Evolutionary conservation across 768 basidiomycete genomes (phyloP).

Genomic region (Termitomyces sp.): DNA sequence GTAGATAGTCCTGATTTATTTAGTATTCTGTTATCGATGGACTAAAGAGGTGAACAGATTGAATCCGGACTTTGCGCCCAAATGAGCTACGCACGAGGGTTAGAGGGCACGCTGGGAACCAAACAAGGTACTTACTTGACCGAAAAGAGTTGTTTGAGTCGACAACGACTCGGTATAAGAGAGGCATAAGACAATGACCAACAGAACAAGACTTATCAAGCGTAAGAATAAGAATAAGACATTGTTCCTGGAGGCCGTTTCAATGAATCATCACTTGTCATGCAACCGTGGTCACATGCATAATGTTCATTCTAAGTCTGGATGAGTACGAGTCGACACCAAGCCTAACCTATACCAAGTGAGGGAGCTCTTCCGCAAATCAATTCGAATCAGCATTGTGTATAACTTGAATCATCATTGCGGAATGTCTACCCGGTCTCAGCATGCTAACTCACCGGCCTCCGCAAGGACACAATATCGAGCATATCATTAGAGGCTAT

Average conservation of each 20-base stretch:
- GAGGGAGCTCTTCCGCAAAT: neutral
- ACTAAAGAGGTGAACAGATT: neutral
- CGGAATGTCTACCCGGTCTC: neutral
- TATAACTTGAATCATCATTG: neutral
- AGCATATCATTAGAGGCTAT: neutral
- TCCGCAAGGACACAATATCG: neutral
- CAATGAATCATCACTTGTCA: neutral
- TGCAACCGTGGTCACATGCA: too few species aligned
- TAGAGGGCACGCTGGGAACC: neutral
- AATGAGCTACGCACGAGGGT: neutral
- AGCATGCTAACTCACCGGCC: neutral
- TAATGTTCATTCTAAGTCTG: too few species aligned
- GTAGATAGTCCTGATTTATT: neutral
- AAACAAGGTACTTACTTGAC: constrained; percentile 2
- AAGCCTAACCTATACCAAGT: too few species aligned
- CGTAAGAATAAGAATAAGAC: neutral
- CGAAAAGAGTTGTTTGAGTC: neutral
- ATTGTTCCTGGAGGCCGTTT: neutral
- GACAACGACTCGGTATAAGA: neutral
- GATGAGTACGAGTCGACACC: too few species aligned
- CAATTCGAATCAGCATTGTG: neutral
- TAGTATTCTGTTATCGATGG: constrained; percentile 4
- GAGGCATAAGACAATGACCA: neutral
- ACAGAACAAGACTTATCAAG: neutral
- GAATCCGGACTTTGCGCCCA: neutral